phyloP scores from a whole-genome alignment of 1,284 basidiomycete species.

The Athelia psychrophila region DNA sequence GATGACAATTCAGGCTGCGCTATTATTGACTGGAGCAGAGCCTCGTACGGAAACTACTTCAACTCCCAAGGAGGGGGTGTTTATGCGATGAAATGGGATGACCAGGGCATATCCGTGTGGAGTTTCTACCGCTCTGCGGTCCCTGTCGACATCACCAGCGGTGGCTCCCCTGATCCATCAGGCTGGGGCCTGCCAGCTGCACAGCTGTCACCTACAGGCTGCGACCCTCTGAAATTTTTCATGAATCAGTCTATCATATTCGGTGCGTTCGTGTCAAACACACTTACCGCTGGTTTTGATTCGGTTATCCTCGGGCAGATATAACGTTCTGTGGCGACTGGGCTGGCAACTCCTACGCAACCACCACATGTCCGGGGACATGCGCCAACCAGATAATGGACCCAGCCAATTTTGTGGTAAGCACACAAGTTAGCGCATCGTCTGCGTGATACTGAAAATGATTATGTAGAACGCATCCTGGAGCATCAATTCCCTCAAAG shows the following conservation, averaged over 20 bases:
- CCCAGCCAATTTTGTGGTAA: conserved; percentile 65
- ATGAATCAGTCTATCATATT: conserved; percentile 46
- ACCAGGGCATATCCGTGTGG: conserved; percentile 69
- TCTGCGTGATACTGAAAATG: neutral
- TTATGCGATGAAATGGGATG: conserved; percentile 79
- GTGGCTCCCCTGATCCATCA: conserved; percentile 51
- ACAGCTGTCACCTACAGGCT: conserved; percentile 47
- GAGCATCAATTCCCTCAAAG: conserved; percentile 56
- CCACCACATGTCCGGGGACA: conserved; percentile 71
- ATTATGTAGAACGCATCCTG: conserved; percentile 52
- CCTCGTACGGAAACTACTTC: conserved; percentile 71
- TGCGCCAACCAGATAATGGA: conserved; percentile 63
- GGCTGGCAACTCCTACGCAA: conserved; percentile 76
- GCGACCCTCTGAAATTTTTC: conserved; percentile 50
- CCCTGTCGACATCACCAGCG: conserved; percentile 57
- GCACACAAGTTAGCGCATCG: conserved; percentile 16
- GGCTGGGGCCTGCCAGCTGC: conserved; percentile 70
- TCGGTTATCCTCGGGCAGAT: conserved; percentile 36
- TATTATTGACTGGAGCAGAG: conserved; percentile 65
- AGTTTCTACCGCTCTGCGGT: conserved; percentile 73
- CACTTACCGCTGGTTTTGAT: conserved; percentile 1
- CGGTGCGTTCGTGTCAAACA: conserved; percentile 21
- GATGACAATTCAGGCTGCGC: conserved; percentile 56
- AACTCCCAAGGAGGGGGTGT: conserved; percentile 73
- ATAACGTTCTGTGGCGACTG: conserved; percentile 85